Percentiles rank a stretch among this genome's conserved stretches.
Evolutionary conservation across 345 rosid genomes (phyloP).

Genomic region (Gossypium turneri): DNA sequence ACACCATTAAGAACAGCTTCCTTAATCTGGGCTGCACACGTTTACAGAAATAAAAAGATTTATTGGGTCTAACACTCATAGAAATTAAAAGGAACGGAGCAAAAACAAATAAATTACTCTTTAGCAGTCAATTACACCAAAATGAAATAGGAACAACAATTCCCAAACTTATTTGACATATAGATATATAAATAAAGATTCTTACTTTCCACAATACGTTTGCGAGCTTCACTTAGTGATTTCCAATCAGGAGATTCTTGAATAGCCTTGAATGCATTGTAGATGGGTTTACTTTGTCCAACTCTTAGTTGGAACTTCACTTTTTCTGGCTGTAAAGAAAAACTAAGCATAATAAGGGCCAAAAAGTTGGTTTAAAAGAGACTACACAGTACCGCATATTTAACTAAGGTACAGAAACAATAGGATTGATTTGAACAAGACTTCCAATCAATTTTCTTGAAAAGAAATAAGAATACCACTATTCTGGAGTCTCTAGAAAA

Average conservation of each 20-base stretch:
- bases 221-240: constrained; percentile 56
- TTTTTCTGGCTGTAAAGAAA: constrained; percentile 59
- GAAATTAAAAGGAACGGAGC: not conserved
- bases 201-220: constrained; percentile 74
- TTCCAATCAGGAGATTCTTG: constrained; percentile 64
- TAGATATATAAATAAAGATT: not conserved
- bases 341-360: constrained; percentile 5
- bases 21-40: constrained; percentile 58
- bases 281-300: constrained; percentile 76
- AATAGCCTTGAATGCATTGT: constrained; percentile 68
- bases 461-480: not conserved
- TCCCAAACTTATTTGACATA: not conserved
- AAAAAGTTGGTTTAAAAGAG: not conserved
- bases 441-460: not conserved
- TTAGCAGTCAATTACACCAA: not conserved
- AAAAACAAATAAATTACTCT: too few species aligned
- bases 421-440: not conserved
- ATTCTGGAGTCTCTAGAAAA: not conserved
- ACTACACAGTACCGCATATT: not conserved
- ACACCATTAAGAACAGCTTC: constrained; percentile 90
- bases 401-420: not conserved
- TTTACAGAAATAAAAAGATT: constrained; percentile 18
- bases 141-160: not conserved
- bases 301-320: constrained; percentile 67
- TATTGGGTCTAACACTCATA: constrained; percentile 14